Evolutionary conservation across 139 green algal species (phyloP).

Genomic region (Chloropicon primus): DNA sequence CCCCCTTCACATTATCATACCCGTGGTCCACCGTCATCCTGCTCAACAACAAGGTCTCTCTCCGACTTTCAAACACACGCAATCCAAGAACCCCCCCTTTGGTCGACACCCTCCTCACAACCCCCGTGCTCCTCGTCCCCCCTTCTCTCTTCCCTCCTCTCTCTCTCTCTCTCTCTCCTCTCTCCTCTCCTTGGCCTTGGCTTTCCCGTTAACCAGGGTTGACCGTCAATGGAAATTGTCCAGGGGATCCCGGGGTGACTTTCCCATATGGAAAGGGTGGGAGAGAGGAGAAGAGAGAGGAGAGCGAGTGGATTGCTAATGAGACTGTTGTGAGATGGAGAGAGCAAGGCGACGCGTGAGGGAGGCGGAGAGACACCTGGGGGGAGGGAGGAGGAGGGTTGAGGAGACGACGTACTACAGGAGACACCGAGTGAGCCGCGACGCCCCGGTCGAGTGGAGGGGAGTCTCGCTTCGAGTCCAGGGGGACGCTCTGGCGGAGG

Average conservation of each 20-base stretch:
- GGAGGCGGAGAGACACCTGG: neutral
- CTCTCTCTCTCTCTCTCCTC: too few relatives aligned
- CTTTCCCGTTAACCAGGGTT: too few relatives aligned
- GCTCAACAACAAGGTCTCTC: neutral
- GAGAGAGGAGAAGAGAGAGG: neutral
- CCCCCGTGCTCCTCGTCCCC: too few relatives aligned
- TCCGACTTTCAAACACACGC: neutral
- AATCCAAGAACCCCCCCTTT: too few relatives aligned
- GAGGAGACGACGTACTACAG: neutral
- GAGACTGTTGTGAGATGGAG: neutral
- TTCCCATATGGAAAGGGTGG: too few relatives aligned
- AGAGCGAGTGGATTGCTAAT: neutral
- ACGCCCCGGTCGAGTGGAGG: constrained; percentile 26
- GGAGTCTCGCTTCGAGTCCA: constrained; percentile 25
- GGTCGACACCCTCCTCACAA: too few relatives aligned
- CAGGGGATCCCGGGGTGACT: too few relatives aligned
- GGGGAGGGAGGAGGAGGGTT: neutral
- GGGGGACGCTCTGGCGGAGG: constrained; percentile 49
- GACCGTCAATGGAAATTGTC: too few relatives aligned
- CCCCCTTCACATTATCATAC: neutral
- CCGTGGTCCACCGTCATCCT: neutral
- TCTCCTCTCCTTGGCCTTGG: too few relatives aligned
- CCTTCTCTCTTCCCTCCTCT: too few relatives aligned
- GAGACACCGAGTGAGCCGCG: neutral
- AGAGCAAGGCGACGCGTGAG: neutral